Percentiles rank a stretch among this genome's conserved stretches.
These are phyloP conservation scores for Salvia sclarea DNA, from an alignment of 305 asterid genomes.

Conservation along the genomic window DNA sequence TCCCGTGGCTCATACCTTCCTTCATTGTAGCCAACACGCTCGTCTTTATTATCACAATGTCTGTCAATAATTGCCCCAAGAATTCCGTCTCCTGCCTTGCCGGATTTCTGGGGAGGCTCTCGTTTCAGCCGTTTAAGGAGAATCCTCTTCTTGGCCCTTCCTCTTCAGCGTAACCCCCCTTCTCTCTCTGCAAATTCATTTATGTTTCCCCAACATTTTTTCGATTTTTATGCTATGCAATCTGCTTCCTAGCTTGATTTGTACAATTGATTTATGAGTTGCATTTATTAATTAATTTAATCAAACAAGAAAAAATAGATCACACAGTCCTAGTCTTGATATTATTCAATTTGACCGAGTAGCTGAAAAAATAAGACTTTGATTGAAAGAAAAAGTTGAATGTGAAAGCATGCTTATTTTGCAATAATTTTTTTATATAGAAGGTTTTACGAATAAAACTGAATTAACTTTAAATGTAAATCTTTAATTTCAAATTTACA, in stretches of 20 bases:
- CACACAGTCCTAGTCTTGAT: background rate
- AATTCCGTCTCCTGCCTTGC: constrained; percentile 62
- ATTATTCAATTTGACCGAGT: background rate
- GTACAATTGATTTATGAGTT: background rate
- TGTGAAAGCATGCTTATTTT: too few relatives aligned
- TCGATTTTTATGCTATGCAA: background rate
- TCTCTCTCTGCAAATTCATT: constrained; percentile 6
- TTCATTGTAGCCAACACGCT: constrained; percentile 57
- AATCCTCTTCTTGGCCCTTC: constrained; percentile 93
- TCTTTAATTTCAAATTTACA: background rate
- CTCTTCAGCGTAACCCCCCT: constrained; percentile 58
- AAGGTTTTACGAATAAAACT: too few relatives aligned
- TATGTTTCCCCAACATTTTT: background rate
- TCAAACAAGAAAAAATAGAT: background rate
- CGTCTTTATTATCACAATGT: constrained; percentile 67
- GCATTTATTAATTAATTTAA: background rate
- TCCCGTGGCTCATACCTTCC: constrained; percentile 72
- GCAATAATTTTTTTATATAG: too few relatives aligned
- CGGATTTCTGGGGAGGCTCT: constrained; percentile 65
- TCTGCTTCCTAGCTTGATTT: background rate
- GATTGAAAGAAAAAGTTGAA: too few relatives aligned
- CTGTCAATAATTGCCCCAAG: constrained; percentile 65
- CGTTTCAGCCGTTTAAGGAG: constrained; percentile 85
- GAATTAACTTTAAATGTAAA: too few relatives aligned
- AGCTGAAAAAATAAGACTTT: too few relatives aligned